Evolutionary conservation across 257 asterid genomes (phyloP).

Genomic region (Solanum gandarillasii): DNA sequence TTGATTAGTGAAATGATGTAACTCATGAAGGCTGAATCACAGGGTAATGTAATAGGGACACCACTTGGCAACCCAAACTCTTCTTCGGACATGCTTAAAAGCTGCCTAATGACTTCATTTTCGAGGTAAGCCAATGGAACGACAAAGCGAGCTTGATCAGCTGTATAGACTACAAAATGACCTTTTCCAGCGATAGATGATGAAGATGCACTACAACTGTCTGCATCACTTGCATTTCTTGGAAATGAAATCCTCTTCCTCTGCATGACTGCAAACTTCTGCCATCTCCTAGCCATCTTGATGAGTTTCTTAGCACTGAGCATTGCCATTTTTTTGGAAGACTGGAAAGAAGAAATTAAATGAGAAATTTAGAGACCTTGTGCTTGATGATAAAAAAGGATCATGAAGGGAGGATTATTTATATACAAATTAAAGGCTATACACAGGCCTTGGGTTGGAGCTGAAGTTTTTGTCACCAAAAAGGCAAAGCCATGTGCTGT

Average conservation of each 20-base stretch:
- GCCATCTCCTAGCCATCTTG: not conserved
- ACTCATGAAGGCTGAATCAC: not conserved
- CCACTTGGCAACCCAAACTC: not conserved
- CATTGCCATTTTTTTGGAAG: not conserved
- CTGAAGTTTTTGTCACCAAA: not conserved
- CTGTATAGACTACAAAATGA: constrained; percentile 21
- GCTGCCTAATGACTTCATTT: not conserved
- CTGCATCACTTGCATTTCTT: not conserved
- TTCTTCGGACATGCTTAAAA: not conserved
- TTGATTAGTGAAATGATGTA: not conserved
- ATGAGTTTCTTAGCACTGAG: not conserved
- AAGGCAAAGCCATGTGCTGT: not conserved
- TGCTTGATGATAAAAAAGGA: not conserved
- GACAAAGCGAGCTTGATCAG: not conserved
- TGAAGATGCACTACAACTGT: not conserved
- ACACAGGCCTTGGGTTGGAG: not conserved
- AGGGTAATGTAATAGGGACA: not conserved
- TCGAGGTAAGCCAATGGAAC: not conserved
- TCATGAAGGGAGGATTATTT: not conserved
- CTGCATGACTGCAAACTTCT: not conserved
- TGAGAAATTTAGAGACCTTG: not conserved
- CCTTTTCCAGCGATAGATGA: constrained; percentile 4
- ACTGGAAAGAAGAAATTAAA: not conserved
- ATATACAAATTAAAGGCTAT: not conserved
- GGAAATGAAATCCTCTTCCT: not conserved